These are phyloP conservation scores for Bretziella fagacearum DNA, from an alignment of 2,329 filamentous ascomycete genomes.

Conservation along the genomic window DNA sequence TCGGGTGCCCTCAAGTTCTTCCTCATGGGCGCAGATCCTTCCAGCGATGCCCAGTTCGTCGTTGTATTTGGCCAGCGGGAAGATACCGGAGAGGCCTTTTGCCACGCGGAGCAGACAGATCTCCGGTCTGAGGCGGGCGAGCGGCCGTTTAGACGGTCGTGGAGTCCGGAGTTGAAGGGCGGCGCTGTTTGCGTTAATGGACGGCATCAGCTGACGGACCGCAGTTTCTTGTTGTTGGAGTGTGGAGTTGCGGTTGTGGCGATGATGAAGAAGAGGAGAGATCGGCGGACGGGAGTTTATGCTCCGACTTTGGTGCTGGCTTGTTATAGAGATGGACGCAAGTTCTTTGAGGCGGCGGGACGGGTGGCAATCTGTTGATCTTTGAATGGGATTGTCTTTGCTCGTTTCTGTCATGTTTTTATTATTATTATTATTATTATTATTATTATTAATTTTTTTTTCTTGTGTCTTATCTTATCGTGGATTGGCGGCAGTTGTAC, in stretches of 20 bases:
- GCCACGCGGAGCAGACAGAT: slow-evolving; percentile 11
- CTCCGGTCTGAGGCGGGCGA: slow-evolving; percentile 4
- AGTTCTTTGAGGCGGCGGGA: slow-evolving; percentile 10
- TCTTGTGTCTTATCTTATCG: slow-evolving; percentile 3
- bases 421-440: slow-evolving; percentile 3
- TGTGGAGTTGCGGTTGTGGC: slow-evolving; percentile 13
- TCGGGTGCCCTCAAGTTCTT: slow-evolving; percentile 13
- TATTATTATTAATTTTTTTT: background rate
- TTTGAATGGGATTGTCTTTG: background rate
- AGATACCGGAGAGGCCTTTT: slow-evolving; percentile 2
- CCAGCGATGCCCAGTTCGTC: slow-evolving; percentile 11
- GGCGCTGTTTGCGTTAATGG: background rate
- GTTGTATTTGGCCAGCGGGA: slow-evolving; percentile 10
- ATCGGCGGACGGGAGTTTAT: slow-evolving; percentile 5
- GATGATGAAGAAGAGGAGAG: slow-evolving; percentile 13
- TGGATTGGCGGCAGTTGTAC: background rate
- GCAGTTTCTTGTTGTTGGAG: slow-evolving; percentile 11
- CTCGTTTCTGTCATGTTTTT: background rate
- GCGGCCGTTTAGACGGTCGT: slow-evolving; percentile 5
- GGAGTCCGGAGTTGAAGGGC: slow-evolving; percentile 8
- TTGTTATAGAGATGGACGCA: slow-evolving; percentile 13
- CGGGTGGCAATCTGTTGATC: slow-evolving; percentile 2
- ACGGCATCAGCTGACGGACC: slow-evolving; percentile 7
- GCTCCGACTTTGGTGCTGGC: slow-evolving; percentile 10
- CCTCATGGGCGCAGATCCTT: slow-evolving; percentile 12